A percentile compares a stretch with the other conserved stretches of the same genome.
Conservation (phyloP, 345 rosid genomes). For the Ricinus communis region DNA sequence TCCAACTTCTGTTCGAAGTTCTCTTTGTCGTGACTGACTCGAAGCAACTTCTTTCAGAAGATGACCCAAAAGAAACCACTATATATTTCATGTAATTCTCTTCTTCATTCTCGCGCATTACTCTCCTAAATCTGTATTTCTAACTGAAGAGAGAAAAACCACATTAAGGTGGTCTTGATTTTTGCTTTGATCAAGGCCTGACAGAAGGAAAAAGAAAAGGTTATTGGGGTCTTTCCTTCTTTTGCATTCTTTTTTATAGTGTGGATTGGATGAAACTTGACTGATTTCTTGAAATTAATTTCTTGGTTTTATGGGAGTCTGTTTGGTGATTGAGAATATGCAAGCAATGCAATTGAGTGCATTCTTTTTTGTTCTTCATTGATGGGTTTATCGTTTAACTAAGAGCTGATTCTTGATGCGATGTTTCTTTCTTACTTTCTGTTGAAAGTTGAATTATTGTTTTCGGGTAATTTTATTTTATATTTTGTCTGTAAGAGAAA, state of each 20-base stretch:
- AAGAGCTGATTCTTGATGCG: no score
- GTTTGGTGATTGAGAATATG: no score
- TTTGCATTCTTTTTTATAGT: background rate
- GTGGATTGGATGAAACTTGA: background rate
- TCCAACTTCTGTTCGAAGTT: background rate
- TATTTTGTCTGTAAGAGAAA: no score
- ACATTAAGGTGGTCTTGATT: background rate
- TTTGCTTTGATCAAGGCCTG: background rate
- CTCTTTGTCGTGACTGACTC: background rate
- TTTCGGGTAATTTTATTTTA: background rate
- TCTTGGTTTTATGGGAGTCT: no score
- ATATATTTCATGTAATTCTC: background rate
- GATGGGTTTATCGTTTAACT: no score
- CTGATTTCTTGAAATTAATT: no score
- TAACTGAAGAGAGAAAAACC: no score
- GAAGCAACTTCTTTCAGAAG: background rate
- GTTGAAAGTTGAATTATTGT: constrained; percentile 9
- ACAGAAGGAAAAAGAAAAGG: background rate
- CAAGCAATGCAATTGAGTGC: no score
- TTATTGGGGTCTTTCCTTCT: background rate
- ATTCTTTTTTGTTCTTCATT: no score
- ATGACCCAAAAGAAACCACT: background rate
- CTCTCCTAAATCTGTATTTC: background rate
- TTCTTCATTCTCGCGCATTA: background rate
- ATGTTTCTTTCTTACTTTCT: background rate